phyloP scores from a whole-genome alignment of 495 filamentous ascomycete species.

The Aspergillus wentii region DNA sequence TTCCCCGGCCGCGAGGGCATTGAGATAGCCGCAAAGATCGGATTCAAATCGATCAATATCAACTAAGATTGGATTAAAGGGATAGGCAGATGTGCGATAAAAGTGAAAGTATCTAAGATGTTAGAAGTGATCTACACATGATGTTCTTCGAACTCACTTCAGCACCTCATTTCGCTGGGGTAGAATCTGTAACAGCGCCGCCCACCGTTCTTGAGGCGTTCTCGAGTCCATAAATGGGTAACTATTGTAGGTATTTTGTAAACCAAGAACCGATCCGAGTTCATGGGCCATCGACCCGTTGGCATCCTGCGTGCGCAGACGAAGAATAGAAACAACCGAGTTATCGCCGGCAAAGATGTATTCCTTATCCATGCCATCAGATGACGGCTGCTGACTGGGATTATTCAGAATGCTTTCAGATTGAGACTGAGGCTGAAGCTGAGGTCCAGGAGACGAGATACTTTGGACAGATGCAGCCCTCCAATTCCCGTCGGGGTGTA shows the following conservation, averaged over 20 bases:
- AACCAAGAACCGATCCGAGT: constrained; percentile 51
- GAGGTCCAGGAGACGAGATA: not conserved
- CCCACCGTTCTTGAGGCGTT: constrained; percentile 24
- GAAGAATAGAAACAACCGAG: constrained; percentile 29
- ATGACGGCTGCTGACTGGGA: no score
- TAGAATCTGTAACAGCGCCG: constrained; percentile 20
- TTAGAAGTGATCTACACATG: no score
- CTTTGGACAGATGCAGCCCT: not conserved
- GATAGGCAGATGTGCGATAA: constrained; percentile 43
- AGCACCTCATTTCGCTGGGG: constrained; percentile 27
- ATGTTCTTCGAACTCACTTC: constrained; percentile 24
- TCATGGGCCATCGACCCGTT: constrained; percentile 32
- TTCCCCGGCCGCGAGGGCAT: constrained; percentile 27
- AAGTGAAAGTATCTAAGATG: constrained; percentile 39
- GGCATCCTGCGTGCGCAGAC: constrained; percentile 51
- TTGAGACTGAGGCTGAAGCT: not conserved
- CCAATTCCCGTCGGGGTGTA: not conserved
- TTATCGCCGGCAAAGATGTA: constrained; percentile 41
- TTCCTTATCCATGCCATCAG: constrained; percentile 27
- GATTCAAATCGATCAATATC: constrained; percentile 44
- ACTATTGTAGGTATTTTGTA: constrained; percentile 65
- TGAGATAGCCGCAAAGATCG: constrained; percentile 41
- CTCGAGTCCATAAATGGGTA: constrained; percentile 57
- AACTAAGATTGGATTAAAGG: constrained; percentile 46
- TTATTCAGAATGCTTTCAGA: not conserved